Percentiles rank a stretch among this genome's conserved stretches.
These are phyloP conservation scores for Helotiales sp. DNA, from an alignment of 2,329 filamentous ascomycete genomes.

Conservation along the genomic window DNA sequence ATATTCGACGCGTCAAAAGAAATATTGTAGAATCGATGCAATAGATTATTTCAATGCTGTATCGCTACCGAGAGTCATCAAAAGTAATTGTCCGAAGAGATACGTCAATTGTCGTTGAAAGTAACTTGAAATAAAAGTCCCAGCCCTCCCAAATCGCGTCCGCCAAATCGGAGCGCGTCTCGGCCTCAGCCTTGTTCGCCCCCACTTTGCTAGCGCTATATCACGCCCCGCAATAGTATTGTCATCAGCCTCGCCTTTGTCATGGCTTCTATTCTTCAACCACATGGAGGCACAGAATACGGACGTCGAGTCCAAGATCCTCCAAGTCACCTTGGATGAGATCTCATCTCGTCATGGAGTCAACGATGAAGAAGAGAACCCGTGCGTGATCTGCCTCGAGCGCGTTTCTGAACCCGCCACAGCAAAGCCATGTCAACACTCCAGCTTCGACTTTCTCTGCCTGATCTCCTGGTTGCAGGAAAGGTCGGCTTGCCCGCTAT, in stretches of 20 bases:
- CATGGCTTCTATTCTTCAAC: background rate
- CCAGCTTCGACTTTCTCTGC: constrained; percentile 83
- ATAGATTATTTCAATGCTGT: background rate
- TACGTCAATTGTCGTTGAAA: background rate
- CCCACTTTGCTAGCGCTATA: background rate
- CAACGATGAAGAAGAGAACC: constrained; percentile 23
- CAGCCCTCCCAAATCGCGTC: background rate
- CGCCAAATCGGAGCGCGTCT: background rate
- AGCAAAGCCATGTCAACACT: constrained; percentile 75
- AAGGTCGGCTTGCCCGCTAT: constrained; percentile 74
- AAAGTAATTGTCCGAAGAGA: background rate
- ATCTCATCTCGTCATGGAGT: constrained; percentile 33
- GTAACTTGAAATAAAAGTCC: background rate
- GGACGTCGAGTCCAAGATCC: constrained; percentile 42
- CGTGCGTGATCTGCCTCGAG: constrained; percentile 87
- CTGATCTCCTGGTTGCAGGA: constrained; percentile 79
- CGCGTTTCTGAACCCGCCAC: constrained; percentile 69
- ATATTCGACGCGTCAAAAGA: background rate
- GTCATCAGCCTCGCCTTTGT: background rate
- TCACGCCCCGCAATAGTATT: background rate
- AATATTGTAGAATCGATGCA: background rate
- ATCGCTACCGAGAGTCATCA: background rate
- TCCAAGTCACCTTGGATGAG: constrained; percentile 46
- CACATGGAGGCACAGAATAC: constrained; percentile 39
- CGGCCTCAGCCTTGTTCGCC: background rate